Conservation (phyloP, 371 early-diverging fungal species). For the Phascolomyces articulosus region DNA sequence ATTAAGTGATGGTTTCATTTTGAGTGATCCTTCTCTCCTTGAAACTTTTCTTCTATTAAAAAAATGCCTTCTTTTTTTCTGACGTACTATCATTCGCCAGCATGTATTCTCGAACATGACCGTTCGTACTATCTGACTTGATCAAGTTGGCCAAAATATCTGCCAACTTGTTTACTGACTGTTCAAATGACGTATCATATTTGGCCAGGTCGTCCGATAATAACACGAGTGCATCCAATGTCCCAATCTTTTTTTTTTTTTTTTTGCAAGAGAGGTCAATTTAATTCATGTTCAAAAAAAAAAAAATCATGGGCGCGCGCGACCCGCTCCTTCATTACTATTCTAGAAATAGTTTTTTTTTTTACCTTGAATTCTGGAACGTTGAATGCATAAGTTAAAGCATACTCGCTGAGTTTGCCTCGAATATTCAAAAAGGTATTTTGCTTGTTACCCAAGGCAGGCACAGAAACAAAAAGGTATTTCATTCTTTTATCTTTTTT, state of each 20-base stretch:
- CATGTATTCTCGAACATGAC: conserved; percentile 56
- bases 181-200: conserved; percentile 78
- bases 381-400: conserved; percentile 36
- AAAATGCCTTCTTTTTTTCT: neutral
- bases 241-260: conserved; percentile 76
- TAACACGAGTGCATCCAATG: conserved; percentile 87
- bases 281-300: neutral
- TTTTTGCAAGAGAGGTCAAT: neutral
- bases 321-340: no score
- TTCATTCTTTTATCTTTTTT: conserved; percentile 43
- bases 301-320: neutral
- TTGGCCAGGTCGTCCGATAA: conserved; percentile 93
- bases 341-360: neutral
- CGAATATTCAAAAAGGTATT: conserved; percentile 49
- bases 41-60: neutral
- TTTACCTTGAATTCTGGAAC: conserved; percentile 63
- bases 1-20: no score
- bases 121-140: conserved; percentile 25
- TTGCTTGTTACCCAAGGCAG: conserved; percentile 50
- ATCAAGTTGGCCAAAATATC: conserved; percentile 77
- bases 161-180: conserved; percentile 75
- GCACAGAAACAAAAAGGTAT: conserved; percentile 54
- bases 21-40: no score
- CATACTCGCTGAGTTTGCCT: conserved; percentile 44
- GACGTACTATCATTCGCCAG: conserved; percentile 82